Evolutionary conservation across 2,329 filamentous ascomycete species (phyloP).

Genomic region (Chrysoporthe puriensis): DNA sequence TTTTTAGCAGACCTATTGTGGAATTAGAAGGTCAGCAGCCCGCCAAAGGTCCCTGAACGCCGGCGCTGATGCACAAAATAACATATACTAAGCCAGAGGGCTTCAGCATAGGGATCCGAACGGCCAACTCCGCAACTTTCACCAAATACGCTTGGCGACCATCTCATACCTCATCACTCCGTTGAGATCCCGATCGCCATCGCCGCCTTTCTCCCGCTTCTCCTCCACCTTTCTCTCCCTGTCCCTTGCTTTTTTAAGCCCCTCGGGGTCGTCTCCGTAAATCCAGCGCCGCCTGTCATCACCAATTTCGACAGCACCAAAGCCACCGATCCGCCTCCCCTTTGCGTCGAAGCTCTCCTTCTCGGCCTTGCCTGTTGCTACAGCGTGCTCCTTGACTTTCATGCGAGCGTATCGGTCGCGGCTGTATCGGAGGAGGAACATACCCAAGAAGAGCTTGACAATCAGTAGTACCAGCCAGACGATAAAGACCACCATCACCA

Average conservation of each 20-base stretch:
- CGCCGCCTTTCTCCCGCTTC: slow-evolving; percentile 52
- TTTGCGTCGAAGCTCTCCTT: slow-evolving; percentile 66
- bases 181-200: slow-evolving; percentile 62
- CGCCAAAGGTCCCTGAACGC: neutral
- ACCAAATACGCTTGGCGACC: slow-evolving; percentile 98
- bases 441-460: slow-evolving; percentile 83
- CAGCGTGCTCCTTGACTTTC: slow-evolving; percentile 67
- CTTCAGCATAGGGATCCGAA: neutral
- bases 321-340: slow-evolving; percentile 78
- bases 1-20: neutral
- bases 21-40: neutral
- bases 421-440: slow-evolving; percentile 80
- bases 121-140: slow-evolving; percentile 23
- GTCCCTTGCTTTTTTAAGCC: slow-evolving; percentile 62
- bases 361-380: slow-evolving; percentile 51
- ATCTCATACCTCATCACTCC: slow-evolving; percentile 84
- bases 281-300: slow-evolving; percentile 87
- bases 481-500: slow-evolving; percentile 83
- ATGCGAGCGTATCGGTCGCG: slow-evolving; percentile 79
- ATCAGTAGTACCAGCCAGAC: slow-evolving; percentile 84
- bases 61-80: slow-evolving; percentile 1
- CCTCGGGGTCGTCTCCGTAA: slow-evolving; percentile 81
- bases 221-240: slow-evolving; percentile 67
- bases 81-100: neutral
- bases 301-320: slow-evolving; percentile 83